Conservation (phyloP, 176 grass and related monocot genomes). For the Zizania latifolia region DNA sequence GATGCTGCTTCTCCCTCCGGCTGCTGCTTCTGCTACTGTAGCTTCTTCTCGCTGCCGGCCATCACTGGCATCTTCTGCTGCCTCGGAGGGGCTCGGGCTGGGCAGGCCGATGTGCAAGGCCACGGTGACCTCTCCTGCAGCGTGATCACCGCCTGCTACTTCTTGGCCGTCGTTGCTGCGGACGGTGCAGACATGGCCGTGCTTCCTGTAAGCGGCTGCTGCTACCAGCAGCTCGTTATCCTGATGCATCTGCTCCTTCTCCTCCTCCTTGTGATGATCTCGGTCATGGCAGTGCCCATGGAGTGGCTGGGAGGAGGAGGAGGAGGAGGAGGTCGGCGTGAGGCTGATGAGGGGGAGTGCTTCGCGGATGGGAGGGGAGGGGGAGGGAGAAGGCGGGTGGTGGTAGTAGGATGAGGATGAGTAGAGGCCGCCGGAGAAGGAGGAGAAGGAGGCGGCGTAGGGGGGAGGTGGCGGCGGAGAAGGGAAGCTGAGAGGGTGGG, state of each 20-base stretch:
- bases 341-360: constrained; percentile 71
- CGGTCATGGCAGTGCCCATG: neutral
- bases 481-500: constrained; percentile 27
- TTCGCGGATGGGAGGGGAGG: constrained; percentile 66
- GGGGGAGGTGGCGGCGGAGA: neutral
- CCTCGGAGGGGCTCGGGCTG: constrained; percentile 30
- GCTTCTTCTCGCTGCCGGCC: too few relatives aligned
- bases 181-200: neutral
- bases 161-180: neutral
- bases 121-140: constrained; percentile 52
- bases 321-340: constrained; percentile 21
- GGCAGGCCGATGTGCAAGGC: constrained; percentile 77
- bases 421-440: constrained; percentile 23
- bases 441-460: neutral
- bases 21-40: neutral
- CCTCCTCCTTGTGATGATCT: constrained; percentile 7
- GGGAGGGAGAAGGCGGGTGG: constrained; percentile 22
- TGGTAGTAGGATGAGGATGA: constrained; percentile 29
- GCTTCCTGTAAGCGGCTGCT: neutral
- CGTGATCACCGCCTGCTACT: neutral
- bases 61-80: too few relatives aligned
- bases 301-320: neutral
- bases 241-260: too few relatives aligned
- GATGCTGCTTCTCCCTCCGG: neutral
- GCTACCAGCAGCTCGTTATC: too few relatives aligned